Percentiles rank a stretch among this genome's conserved stretches.
Evolutionary conservation across 495 filamentous ascomycete genomes (phyloP).

Genomic region (Penicillium paxilli): DNA sequence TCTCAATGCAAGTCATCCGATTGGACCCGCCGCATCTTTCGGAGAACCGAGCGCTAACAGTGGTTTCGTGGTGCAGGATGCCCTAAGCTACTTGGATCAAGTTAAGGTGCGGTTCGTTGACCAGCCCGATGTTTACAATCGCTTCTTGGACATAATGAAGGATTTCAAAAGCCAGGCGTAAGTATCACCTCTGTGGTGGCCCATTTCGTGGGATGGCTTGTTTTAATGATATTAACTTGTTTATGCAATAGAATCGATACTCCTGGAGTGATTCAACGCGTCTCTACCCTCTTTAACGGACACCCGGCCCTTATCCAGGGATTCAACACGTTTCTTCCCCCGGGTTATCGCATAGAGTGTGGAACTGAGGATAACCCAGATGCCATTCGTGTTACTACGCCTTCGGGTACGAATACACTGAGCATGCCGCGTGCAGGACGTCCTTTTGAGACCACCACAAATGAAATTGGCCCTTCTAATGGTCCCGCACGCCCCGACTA

Average conservation of each 20-base stretch:
- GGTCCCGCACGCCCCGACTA: constrained; percentile 41
- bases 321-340: constrained; percentile 97
- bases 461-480: constrained; percentile 33
- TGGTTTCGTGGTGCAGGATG: constrained; percentile 63
- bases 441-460: constrained; percentile 44
- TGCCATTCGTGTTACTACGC: constrained; percentile 94
- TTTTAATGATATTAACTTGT: not conserved
- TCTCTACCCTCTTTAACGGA: constrained; percentile 94
- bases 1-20: constrained; percentile 69
- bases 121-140: constrained; percentile 96
- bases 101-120: constrained; percentile 98
- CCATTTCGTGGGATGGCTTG: not conserved
- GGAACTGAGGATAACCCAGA: constrained; percentile 89
- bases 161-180: constrained; percentile 98
- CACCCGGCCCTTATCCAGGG: constrained; percentile 97
- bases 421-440: constrained; percentile 56
- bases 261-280: constrained; percentile 94
- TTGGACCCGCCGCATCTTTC: not conserved
- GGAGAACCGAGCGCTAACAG: constrained; percentile 13
- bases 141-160: constrained; percentile 99
- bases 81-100: constrained; percentile 95
- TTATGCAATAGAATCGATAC: constrained; percentile 76
- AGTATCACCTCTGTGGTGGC: constrained; percentile 33
- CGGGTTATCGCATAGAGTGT: constrained; percentile 96
- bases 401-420: constrained; percentile 74